A percentile compares a stretch with the other conserved stretches of the same genome.
phyloP scores from a whole-genome alignment of 2,329 filamentous ascomycete species.

The Piedraia hortae region DNA sequence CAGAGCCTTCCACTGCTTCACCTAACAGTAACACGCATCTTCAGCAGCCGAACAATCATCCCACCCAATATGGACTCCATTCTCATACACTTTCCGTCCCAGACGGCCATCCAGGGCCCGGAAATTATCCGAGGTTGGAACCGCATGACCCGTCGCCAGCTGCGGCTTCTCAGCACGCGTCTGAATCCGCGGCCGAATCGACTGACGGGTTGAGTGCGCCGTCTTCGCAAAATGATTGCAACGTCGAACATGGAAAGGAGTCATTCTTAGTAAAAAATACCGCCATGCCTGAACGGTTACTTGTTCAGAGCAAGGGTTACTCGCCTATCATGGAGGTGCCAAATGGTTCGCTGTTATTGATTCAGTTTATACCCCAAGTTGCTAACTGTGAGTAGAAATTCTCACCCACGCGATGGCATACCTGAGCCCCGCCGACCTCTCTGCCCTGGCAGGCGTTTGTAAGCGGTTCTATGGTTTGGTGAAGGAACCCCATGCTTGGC shows the following conservation, averaged over 20 bases:
- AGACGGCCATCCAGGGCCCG: no score
- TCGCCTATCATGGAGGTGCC: slow-evolving; percentile 35
- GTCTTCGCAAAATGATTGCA: no score
- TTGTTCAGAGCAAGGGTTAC: no score
- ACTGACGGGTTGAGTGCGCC: no score
- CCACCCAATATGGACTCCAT: slow-evolving; percentile 32
- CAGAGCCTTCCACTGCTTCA: slow-evolving; percentile 26
- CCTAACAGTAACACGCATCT: slow-evolving; percentile 17
- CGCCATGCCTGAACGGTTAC: no score
- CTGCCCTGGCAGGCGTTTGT: slow-evolving; percentile 60
- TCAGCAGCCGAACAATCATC: slow-evolving; percentile 11
- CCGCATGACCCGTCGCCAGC: no score
- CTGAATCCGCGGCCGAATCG: no score
- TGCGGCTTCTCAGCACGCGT: no score
- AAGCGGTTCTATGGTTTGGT: slow-evolving; percentile 66
- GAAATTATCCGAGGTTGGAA: no score
- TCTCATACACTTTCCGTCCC: slow-evolving; percentile 19
- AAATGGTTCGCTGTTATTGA: slow-evolving; percentile 36
- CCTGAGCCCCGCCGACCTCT: slow-evolving; percentile 59
- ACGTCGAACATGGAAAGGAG: slow-evolving; percentile 30
- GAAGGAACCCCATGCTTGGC: slow-evolving; percentile 79
- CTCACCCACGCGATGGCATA: slow-evolving; percentile 78
- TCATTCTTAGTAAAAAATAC: no score
- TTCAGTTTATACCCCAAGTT: slow-evolving; percentile 1
- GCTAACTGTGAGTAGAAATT: slow-evolving; percentile 35